phyloP scores from a whole-genome alignment of 2,329 filamentous ascomycete genomes.

The Penicillium expansum region DNA sequence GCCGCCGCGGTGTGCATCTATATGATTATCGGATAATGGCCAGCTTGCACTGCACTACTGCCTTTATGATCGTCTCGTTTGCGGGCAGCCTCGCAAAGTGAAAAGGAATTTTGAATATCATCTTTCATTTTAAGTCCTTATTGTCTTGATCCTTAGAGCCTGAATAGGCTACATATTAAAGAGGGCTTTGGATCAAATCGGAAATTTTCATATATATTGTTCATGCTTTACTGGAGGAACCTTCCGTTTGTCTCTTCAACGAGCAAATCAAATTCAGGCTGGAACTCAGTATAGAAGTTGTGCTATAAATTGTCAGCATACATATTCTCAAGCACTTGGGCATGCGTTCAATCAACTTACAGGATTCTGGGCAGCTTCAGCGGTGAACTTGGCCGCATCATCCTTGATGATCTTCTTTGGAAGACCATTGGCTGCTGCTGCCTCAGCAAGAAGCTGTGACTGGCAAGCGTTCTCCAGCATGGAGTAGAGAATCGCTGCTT shows the following conservation, averaged over 20 bases:
- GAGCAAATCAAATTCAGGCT: constrained; percentile 39
- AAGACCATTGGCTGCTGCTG: constrained; percentile 40
- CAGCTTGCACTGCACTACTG: neutral
- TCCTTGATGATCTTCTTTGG: constrained; percentile 36
- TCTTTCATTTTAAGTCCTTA: no score
- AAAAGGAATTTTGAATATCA: neutral
- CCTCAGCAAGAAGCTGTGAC: constrained; percentile 43
- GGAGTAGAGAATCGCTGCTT: constrained; percentile 40
- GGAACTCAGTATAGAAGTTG: constrained; percentile 41
- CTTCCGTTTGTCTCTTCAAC: constrained; percentile 40
- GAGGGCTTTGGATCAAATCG: neutral
- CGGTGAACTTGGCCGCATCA: constrained; percentile 37
- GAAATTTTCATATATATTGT: neutral
- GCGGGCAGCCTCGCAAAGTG: neutral
- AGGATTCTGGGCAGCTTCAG: constrained; percentile 36
- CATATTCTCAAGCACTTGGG: neutral
- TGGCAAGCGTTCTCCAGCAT: constrained; percentile 45
- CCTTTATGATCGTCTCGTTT: neutral
- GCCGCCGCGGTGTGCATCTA: neutral
- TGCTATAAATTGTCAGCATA: constrained; percentile 29
- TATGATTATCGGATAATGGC: neutral
- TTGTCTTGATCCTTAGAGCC: neutral
- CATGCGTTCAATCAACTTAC: constrained; percentile 20
- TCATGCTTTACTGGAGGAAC: constrained; percentile 22
- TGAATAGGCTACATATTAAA: neutral